Conservation (phyloP, 306 rosid genomes). For the Quercus suber region DNA sequence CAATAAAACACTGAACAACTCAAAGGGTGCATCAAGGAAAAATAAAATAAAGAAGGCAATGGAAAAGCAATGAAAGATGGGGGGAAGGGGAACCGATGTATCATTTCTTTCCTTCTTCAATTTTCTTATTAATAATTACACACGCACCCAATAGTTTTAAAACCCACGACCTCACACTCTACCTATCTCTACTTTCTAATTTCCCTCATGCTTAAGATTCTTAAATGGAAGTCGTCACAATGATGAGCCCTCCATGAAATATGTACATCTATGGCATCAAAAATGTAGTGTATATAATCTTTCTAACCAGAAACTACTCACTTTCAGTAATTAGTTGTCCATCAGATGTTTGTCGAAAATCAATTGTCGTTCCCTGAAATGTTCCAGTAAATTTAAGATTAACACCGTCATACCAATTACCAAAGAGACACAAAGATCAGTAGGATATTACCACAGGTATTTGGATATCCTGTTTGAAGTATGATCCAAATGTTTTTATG, state of each 20-base stretch:
- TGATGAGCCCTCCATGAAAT: not conserved
- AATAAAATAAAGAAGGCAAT: not conserved
- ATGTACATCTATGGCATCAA: not conserved
- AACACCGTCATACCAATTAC: constrained; percentile 15
- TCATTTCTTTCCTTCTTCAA: not conserved
- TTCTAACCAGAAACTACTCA: constrained; percentile 32
- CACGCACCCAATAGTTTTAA: too few species aligned
- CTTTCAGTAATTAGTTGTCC: constrained; percentile 89
- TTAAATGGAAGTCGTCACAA: not conserved
- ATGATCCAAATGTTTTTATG: constrained; percentile 64
- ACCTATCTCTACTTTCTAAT: not conserved
- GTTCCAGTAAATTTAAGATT: constrained; percentile 23
- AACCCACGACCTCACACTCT: too few species aligned
- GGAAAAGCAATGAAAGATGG: not conserved
- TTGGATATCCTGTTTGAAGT: constrained; percentile 68
- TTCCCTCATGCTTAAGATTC: not conserved
- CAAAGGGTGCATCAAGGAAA: not conserved
- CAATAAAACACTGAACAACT: not conserved
- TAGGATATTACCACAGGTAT: constrained; percentile 59
- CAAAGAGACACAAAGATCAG: constrained; percentile 9
- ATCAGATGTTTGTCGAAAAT: constrained; percentile 78
- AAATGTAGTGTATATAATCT: not conserved
- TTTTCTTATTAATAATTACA: too few species aligned
- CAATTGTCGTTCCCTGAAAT: constrained; percentile 84
- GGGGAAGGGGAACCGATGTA: not conserved